phyloP scores from a whole-genome alignment of 2,329 filamentous ascomycete species.

The Alternaria angustiovoidea region DNA sequence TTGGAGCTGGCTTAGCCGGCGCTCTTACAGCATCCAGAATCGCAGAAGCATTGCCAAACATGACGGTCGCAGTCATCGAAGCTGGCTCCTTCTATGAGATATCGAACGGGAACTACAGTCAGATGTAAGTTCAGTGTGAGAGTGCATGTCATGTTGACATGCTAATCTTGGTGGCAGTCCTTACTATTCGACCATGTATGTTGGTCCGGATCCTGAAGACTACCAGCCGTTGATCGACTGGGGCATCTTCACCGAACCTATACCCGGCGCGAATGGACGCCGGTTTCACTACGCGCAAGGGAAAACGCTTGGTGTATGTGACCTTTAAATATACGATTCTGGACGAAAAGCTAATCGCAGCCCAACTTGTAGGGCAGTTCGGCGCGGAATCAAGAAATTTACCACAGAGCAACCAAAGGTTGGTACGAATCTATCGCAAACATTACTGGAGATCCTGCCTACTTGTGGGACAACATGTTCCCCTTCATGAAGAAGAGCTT shows the following conservation, averaged over 20 bases:
- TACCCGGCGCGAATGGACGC: slow-evolving; percentile 20
- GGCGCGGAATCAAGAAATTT: slow-evolving; percentile 37
- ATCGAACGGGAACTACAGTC: slow-evolving; percentile 30
- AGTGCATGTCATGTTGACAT: neutral
- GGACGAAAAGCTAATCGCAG: neutral
- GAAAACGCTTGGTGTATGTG: slow-evolving; percentile 31
- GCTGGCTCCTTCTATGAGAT: slow-evolving; percentile 40
- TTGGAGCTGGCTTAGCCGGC: slow-evolving; percentile 37
- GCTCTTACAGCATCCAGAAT: slow-evolving; percentile 30
- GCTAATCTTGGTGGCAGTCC: slow-evolving; percentile 10
- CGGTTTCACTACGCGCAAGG: slow-evolving; percentile 38
- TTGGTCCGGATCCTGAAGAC: slow-evolving; percentile 21
- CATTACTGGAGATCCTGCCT: slow-evolving; percentile 34
- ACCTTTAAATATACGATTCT: neutral
- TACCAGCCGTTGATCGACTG: slow-evolving; percentile 41
- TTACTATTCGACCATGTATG: slow-evolving; percentile 21
- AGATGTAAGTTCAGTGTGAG: slow-evolving; percentile 21
- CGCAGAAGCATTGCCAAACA: slow-evolving; percentile 15
- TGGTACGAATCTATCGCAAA: slow-evolving; percentile 23
- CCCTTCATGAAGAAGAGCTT: slow-evolving; percentile 40
- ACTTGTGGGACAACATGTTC: slow-evolving; percentile 33
- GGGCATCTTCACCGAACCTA: slow-evolving; percentile 33
- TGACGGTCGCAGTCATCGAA: slow-evolving; percentile 35
- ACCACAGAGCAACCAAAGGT: slow-evolving; percentile 27
- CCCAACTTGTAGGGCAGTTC: slow-evolving; percentile 18